phyloP scores from a whole-genome alignment of 495 filamentous ascomycete genomes.

The Margaritispora aquatica region DNA sequence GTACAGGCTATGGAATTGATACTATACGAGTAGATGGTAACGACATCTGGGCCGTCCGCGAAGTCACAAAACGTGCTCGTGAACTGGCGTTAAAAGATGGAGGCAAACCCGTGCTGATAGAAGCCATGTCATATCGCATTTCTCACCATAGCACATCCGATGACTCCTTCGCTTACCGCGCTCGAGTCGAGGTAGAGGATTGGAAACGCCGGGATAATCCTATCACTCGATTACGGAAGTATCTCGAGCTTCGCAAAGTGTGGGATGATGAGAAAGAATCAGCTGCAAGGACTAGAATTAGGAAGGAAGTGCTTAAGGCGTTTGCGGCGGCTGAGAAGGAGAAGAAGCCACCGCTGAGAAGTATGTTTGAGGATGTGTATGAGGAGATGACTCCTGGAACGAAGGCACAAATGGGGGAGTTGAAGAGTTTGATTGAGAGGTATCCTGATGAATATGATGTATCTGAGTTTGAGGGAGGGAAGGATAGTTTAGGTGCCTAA shows the following conservation, averaged over 20 bases:
- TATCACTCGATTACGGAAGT: constrained; percentile 85
- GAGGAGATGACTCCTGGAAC: constrained; percentile 80
- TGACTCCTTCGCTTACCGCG: constrained; percentile 94
- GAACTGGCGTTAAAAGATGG: constrained; percentile 56
- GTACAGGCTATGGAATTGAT: constrained; percentile 95
- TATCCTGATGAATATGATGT: constrained; percentile 95
- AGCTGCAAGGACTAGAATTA: constrained; percentile 56
- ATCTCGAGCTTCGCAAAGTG: constrained; percentile 69
- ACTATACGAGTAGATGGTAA: constrained; percentile 96
- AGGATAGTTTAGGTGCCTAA: constrained; percentile 41
- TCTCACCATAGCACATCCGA: constrained; percentile 97
- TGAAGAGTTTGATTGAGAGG: constrained; percentile 68
- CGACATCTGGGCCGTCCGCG: constrained; percentile 89
- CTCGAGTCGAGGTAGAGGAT: constrained; percentile 90
- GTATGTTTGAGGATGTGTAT: constrained; percentile 84
- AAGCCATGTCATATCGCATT: constrained; percentile 97
- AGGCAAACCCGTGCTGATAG: constrained; percentile 66
- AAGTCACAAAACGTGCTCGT: constrained; percentile 73
- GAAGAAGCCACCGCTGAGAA: constrained; percentile 74
- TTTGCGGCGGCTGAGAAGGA: constrained; percentile 83
- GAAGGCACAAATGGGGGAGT: constrained; percentile 67
- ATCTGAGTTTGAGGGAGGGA: constrained; percentile 68
- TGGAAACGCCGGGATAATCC: constrained; percentile 97
- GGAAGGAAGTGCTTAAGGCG: constrained; percentile 73
- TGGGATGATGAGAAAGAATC: constrained; percentile 85